Conservation (phyloP, 257 asterid genomes). For the Solanum tarijense region DNA sequence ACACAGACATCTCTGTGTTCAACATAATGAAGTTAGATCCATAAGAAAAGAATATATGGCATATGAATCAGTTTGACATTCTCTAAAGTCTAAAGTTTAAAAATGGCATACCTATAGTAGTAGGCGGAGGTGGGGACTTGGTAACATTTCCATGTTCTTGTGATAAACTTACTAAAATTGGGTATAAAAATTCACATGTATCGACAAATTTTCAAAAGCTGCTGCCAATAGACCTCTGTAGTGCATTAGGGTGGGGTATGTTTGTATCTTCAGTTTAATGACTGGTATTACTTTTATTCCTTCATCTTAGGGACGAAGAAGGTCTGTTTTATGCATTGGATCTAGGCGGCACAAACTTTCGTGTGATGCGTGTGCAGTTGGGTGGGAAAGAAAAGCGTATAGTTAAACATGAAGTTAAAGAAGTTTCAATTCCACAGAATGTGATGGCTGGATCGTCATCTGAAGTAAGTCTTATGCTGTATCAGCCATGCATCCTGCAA, state of each 20-base stretch:
- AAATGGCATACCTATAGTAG: too few species aligned
- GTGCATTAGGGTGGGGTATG: not conserved
- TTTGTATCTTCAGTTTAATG: not conserved
- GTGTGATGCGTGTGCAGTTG: constrained; percentile 71
- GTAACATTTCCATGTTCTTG: not conserved
- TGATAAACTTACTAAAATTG: not conserved
- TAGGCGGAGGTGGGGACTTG: not conserved
- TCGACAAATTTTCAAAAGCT: not conserved
- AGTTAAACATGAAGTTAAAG: constrained; percentile 44
- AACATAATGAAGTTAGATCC: too few species aligned
- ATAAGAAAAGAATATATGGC: too few species aligned
- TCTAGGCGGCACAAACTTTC: constrained; percentile 93
- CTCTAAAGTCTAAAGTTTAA: too few species aligned
- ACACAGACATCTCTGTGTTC: too few species aligned
- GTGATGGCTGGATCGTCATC: constrained; percentile 77
- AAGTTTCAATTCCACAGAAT: constrained; percentile 80
- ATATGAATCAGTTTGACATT: too few species aligned
- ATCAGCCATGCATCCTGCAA: not conserved
- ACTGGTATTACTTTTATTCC: constrained; percentile 3
- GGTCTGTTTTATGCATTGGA: constrained; percentile 88
- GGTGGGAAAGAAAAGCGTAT: constrained; percentile 48
- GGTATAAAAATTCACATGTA: not conserved
- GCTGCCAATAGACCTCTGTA: not conserved
- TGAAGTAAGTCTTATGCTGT: constrained; percentile 41
- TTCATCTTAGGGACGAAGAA: constrained; percentile 45